These are phyloP conservation scores for Botrytis fragariae DNA, from an alignment of 2,329 filamentous ascomycete species.

Conservation along the genomic window DNA sequence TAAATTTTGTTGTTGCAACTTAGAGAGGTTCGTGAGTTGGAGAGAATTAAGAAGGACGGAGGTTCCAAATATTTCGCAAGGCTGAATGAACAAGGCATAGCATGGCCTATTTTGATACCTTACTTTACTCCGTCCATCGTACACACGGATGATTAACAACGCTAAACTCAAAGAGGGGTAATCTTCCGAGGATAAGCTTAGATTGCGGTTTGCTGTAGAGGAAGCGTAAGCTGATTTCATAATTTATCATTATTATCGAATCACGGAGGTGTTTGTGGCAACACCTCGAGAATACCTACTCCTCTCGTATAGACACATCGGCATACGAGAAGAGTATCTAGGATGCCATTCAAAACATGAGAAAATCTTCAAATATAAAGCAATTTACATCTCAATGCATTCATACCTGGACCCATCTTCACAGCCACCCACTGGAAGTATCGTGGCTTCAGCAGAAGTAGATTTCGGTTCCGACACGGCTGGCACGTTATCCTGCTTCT, in stretches of 20 bases:
- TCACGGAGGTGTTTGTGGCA: too few relatives aligned
- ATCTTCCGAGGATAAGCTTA: neutral
- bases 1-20: neutral
- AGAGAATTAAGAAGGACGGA: neutral
- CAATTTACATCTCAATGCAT: conserved; percentile 3
- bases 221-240: neutral
- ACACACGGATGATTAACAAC: neutral
- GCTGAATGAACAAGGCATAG: conserved; percentile 1
- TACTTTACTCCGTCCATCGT: neutral
- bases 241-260: neutral
- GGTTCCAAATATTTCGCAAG: neutral
- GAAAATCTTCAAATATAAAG: neutral
- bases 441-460: neutral
- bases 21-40: neutral
- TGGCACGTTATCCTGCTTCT: neutral
- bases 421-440: neutral
- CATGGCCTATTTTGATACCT: neutral
- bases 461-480: neutral
- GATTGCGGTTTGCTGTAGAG: neutral
- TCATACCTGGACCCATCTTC: neutral
- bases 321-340: neutral
- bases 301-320: neutral
- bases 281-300: neutral
- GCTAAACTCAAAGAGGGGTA: neutral
- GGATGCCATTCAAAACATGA: neutral